Base-by-base conservation (phyloP, 805 yeast genomes). In the Monosporozyma yasuniensis region DNA sequence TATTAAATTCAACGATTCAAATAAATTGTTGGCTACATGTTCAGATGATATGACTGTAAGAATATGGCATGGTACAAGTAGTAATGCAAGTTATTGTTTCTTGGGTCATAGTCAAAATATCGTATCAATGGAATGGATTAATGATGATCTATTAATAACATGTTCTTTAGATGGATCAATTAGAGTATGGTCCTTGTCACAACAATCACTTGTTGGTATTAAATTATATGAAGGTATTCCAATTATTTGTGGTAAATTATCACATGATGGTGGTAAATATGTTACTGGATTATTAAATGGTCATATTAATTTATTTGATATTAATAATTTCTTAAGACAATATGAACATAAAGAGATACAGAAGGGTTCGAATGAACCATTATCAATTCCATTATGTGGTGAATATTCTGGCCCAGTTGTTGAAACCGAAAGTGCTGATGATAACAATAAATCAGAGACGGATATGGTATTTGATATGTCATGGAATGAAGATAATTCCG, bases 11-110 rank as follows among this genome's bases (percentile, higher is more conserved):
- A 80, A 83, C 57, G 52, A 61, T 4, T 63, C 65, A 2, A 69
- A 74, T 14, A 79, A 78, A 55, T 64, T 83, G 28, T 69, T 90
- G 39, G 80, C 88, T 3, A 80, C 90, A 2, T 81, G 87, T 8
- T 81, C 95, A 1, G 95, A 87, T 61, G 96, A 90, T 62, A 75
- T 78, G 50, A 71, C 77, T 0, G 73, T 89, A 8, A 77, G 87
- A 56, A 71, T 88, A 19, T 90, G 96, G 96, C 78, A 75, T 58
- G 84, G 88, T 35, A 75, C 75, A 25, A 76, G 80, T 30, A 67
- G 77, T 22, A 78, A 77, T 52, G 75, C 79, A 27, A 67, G 75
- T 34, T 75, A 75, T 50, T 66, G 75, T 4, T 60, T 79, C 37
- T 50, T 60, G 6, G 83, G 81, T 0, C 88, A 83, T 61, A 70